These are phyloP conservation scores for Penicillium flavigenum DNA, from an alignment of 495 filamentous ascomycete genomes.

Conservation along the genomic window DNA sequence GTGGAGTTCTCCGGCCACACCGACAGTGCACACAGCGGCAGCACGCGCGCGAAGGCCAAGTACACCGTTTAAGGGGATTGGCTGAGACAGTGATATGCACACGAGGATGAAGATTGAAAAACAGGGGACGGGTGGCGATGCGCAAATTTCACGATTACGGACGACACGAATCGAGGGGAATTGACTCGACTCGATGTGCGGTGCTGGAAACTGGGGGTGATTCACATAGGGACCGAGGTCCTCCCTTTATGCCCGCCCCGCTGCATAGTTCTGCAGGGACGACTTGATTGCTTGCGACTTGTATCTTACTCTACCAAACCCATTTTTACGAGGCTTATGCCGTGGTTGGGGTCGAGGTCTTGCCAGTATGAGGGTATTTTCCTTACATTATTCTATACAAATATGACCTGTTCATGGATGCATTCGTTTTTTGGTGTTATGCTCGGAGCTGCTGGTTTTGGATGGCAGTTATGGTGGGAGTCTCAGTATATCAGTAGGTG, in stretches of 20 bases:
- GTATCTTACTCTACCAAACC: constrained; percentile 32
- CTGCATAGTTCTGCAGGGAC: constrained; percentile 28
- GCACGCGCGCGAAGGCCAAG: constrained; percentile 94
- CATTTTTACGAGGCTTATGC: constrained; percentile 32
- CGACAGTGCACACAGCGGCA: constrained; percentile 86
- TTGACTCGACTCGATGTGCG: constrained; percentile 10
- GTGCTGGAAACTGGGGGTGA: constrained; percentile 11
- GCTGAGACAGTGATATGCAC: constrained; percentile 2
- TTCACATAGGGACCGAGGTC: constrained; percentile 21
- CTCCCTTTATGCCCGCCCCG: constrained; percentile 20
- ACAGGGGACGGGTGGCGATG: constrained; percentile 2
- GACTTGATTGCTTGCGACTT: constrained; percentile 33
- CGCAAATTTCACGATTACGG: constrained; percentile 14
- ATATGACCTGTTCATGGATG: constrained; percentile 12
- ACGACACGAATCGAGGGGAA: constrained; percentile 16
- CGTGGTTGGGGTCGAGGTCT: constrained; percentile 9
- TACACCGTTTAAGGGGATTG: constrained; percentile 62
- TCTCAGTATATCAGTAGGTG: neutral
- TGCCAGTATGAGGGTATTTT: constrained; percentile 9
- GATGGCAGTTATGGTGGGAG: neutral
- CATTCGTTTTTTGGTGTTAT: neutral
- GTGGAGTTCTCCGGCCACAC: constrained; percentile 98
- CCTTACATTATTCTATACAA: constrained; percentile 9
- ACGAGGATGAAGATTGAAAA: constrained; percentile 9
- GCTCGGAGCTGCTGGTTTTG: neutral